Percentiles rank a stretch among this genome's conserved stretches.
Evolutionary conservation across 2,329 filamentous ascomycete species (phyloP).

Genomic region (Colletotrichum godetiae): DNA sequence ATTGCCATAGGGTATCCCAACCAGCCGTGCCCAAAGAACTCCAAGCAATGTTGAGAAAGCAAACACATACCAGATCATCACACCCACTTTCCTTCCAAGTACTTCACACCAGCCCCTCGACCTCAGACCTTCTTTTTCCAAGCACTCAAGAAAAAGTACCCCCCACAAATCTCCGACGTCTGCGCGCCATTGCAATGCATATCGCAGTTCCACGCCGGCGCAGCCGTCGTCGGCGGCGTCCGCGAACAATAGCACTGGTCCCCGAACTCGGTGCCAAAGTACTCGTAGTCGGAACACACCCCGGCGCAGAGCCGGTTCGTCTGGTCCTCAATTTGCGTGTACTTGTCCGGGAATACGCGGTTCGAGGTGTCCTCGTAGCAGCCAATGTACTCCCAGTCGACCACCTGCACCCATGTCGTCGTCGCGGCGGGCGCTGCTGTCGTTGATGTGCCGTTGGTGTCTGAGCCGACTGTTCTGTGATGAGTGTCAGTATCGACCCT

Average conservation of each 20-base stretch:
- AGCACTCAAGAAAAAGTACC: slow-evolving; percentile 18
- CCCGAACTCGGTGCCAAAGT: slow-evolving; percentile 19
- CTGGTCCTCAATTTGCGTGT: neutral
- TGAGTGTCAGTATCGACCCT: neutral
- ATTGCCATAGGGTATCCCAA: neutral
- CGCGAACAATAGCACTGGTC: slow-evolving; percentile 21
- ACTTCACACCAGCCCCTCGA: neutral
- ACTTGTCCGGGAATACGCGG: slow-evolving; percentile 18
- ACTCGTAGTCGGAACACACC: neutral
- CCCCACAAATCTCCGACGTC: slow-evolving; percentile 23
- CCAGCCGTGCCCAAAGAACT: neutral
- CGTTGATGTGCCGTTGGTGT: slow-evolving; percentile 7
- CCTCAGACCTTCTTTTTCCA: slow-evolving; percentile 20
- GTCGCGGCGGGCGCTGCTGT: neutral
- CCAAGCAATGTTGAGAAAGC: neutral
- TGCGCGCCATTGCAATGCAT: slow-evolving; percentile 23
- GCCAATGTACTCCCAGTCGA: slow-evolving; percentile 12
- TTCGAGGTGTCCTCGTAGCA: slow-evolving; percentile 16
- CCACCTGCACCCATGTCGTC: slow-evolving; percentile 17
- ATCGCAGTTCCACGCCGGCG: slow-evolving; percentile 24
- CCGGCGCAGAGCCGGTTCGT: slow-evolving; percentile 11
- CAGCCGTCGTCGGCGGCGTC: slow-evolving; percentile 1
- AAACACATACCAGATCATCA: neutral
- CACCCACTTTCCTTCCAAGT: neutral
- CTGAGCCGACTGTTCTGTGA: neutral